These are phyloP conservation scores for Ceratocystis huliohia DNA, from an alignment of 2,329 filamentous ascomycete species.

Conservation along the genomic window DNA sequence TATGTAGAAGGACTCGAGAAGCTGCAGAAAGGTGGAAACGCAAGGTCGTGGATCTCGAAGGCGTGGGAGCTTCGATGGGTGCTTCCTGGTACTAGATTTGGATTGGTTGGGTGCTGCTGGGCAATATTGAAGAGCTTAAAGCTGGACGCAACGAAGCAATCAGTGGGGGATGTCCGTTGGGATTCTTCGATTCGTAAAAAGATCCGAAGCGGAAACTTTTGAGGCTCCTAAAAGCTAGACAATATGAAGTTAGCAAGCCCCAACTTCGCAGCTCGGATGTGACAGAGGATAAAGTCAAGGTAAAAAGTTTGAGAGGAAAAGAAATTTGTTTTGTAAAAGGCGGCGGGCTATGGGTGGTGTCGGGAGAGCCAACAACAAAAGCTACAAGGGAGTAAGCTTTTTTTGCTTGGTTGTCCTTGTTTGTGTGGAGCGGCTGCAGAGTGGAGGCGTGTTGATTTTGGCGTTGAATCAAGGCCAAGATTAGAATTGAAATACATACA, in stretches of 20 bases:
- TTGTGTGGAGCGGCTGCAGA: neutral
- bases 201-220: neutral
- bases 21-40: constrained; percentile 1
- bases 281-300: neutral
- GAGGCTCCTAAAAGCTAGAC: constrained; percentile 8
- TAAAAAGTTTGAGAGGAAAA: neutral
- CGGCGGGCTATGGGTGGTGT: constrained; percentile 6
- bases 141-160: constrained; percentile 17
- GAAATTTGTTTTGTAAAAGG: neutral
- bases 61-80: constrained; percentile 19
- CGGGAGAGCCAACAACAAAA: neutral
- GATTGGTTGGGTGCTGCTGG: constrained; percentile 15
- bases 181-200: constrained; percentile 13
- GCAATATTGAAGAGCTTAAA: constrained; percentile 10
- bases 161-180: constrained; percentile 20
- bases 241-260: constrained; percentile 7
- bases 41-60: constrained; percentile 15
- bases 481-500: constrained; percentile 10
- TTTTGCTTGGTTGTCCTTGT: constrained; percentile 8
- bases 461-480: constrained; percentile 11
- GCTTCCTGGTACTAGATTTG: constrained; percentile 1
- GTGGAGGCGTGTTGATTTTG: neutral
- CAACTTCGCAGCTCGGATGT: neutral
- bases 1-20: constrained; percentile 9
- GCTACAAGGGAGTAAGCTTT: constrained; percentile 6